These are phyloP conservation scores for Hymenoscyphus repandus DNA, from an alignment of 2,329 filamentous ascomycete genomes.

Conservation along the genomic window DNA sequence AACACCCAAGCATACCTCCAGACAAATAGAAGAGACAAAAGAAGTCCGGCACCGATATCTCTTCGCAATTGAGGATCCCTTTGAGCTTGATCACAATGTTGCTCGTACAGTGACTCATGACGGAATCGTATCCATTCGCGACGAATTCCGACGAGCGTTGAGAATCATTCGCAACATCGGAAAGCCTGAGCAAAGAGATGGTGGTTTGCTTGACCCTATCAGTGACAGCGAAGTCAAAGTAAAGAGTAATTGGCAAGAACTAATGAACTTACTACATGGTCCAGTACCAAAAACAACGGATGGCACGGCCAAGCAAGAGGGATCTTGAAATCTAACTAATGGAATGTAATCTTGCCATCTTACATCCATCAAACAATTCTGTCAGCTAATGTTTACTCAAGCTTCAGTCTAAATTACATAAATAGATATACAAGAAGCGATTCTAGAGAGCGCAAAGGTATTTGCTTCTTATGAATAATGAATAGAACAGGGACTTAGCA, in stretches of 20 bases:
- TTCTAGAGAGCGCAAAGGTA: not conserved
- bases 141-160: constrained; percentile 80
- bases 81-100: constrained; percentile 83
- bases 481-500: no score
- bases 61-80: constrained; percentile 88
- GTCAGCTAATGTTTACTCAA: not conserved
- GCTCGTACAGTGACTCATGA: constrained; percentile 79
- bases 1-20: constrained; percentile 12
- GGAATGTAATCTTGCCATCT: not conserved
- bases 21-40: constrained; percentile 38
- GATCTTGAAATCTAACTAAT: not conserved
- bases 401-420: not conserved
- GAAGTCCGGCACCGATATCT: constrained; percentile 77
- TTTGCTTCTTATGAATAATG: not conserved
- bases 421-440: not conserved
- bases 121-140: constrained; percentile 74
- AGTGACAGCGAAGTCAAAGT: constrained; percentile 4
- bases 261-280: constrained; percentile 26
- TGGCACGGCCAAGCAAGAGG: not conserved
- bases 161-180: constrained; percentile 57
- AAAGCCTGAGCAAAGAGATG: constrained; percentile 25
- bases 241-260: constrained; percentile 15
- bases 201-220: constrained; percentile 22
- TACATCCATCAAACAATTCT: not conserved
- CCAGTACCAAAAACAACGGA: not conserved